Conservation (phyloP, 176 grass and related monocot genomes). For the Zoysia japonica region DNA sequence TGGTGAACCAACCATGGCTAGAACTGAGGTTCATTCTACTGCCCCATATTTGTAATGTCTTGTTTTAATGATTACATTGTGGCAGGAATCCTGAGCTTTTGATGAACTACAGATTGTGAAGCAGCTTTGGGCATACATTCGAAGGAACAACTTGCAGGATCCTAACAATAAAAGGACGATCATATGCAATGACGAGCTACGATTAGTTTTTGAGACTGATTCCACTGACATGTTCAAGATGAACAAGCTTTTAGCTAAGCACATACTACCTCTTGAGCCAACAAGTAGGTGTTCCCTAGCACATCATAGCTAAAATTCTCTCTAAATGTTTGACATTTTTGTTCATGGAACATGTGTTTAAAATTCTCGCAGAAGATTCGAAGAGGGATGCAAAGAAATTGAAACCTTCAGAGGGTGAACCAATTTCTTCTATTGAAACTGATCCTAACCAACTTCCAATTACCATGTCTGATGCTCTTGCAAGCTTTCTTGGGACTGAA, state of each 20-base stretch:
- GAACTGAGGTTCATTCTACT: slow-evolving; percentile 73
- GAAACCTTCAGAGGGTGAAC: slow-evolving; percentile 52
- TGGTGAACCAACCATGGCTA: slow-evolving; percentile 96
- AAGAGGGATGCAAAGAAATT: slow-evolving; percentile 62
- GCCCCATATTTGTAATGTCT: slow-evolving; percentile 18
- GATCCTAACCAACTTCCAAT: slow-evolving; percentile 53
- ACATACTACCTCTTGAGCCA: slow-evolving; percentile 70
- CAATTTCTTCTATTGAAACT: slow-evolving; percentile 48
- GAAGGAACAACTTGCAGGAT: slow-evolving; percentile 86
- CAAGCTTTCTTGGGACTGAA: slow-evolving; percentile 75
- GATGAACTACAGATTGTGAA: slow-evolving; percentile 70
- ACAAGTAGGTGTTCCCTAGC: slow-evolving; percentile 47
- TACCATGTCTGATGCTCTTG: slow-evolving; percentile 76
- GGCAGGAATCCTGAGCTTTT: slow-evolving; percentile 15
- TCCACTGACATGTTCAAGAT: slow-evolving; percentile 96
- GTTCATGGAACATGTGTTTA: slow-evolving; percentile 21
- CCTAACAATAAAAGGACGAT: slow-evolving; percentile 96
- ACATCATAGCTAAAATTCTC: neutral
- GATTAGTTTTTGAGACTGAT: slow-evolving; percentile 90
- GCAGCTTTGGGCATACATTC: slow-evolving; percentile 94
- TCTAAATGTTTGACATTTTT: slow-evolving; percentile 2
- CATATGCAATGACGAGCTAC: slow-evolving; percentile 92
- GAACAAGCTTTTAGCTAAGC: slow-evolving; percentile 89
- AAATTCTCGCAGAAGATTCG: slow-evolving; percentile 67
- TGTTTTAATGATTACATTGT: slow-evolving; percentile 27